Conservation (phyloP, 805 yeast genomes). For the Saccharomyces jurei region DNA sequence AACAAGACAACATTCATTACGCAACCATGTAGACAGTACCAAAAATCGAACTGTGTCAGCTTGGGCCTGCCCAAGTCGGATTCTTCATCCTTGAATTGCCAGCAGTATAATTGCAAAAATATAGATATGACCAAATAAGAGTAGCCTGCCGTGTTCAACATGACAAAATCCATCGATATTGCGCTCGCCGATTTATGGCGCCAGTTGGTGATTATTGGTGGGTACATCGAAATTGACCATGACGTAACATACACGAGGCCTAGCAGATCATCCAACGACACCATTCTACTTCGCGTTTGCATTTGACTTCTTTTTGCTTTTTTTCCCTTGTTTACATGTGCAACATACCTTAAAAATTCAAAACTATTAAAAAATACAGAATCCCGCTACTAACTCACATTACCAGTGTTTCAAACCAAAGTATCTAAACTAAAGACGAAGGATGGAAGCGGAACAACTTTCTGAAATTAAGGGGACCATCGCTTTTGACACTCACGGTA, state of each 20-base stretch:
- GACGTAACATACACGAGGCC: slow-evolving; percentile 35
- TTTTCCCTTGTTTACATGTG: background rate
- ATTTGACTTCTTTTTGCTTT: background rate
- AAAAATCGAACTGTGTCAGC: slow-evolving; percentile 38
- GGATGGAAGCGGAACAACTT: background rate
- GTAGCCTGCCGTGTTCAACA: slow-evolving; percentile 42
- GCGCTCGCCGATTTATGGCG: slow-evolving; percentile 39
- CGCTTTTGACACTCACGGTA: slow-evolving; percentile 26
- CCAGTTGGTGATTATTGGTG: slow-evolving; percentile 38
- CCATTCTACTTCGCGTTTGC: background rate
- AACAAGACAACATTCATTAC: slow-evolving; percentile 33
- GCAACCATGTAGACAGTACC: slow-evolving; percentile 43
- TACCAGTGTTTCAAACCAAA: background rate
- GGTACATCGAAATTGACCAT: slow-evolving; percentile 45
- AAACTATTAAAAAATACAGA: background rate
- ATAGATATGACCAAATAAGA: slow-evolving; percentile 37
- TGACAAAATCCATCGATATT: slow-evolving; percentile 40
- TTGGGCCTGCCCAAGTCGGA: slow-evolving; percentile 35
- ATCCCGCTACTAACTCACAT: slow-evolving; percentile 1
- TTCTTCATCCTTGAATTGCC: slow-evolving; percentile 6
- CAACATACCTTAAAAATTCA: background rate
- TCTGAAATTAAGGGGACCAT: slow-evolving; percentile 25
- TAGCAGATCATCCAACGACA: slow-evolving; percentile 16
- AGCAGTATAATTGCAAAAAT: slow-evolving; percentile 34
- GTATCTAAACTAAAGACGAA: background rate